Evolutionary conservation across 257 asterid species (phyloP).

Genomic region (Gentiana macrophylla): DNA sequence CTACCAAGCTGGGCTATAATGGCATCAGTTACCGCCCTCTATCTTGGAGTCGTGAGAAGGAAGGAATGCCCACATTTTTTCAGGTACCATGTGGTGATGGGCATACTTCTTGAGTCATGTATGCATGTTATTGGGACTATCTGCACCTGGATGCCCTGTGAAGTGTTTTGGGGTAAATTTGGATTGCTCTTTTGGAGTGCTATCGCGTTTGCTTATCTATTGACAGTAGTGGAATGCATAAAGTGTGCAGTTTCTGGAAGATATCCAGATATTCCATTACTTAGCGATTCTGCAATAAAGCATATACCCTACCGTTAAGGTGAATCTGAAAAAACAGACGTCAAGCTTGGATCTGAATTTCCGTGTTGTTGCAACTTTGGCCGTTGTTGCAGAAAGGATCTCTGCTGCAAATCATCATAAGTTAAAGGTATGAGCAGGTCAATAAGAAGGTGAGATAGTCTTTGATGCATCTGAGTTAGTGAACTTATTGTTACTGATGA

Average conservation of each 20-base stretch:
- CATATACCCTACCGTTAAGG: slow-evolving; percentile 70
- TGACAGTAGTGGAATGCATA: slow-evolving; percentile 74
- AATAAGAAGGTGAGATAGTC: too few relatives aligned
- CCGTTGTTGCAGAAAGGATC: too few relatives aligned
- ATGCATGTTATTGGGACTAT: slow-evolving; percentile 74
- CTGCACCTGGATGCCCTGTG: slow-evolving; percentile 80
- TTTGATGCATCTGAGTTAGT: too few relatives aligned
- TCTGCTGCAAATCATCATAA: too few relatives aligned
- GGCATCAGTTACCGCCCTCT: slow-evolving; percentile 75
- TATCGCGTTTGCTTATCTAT: slow-evolving; percentile 54
- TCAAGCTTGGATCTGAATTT: too few relatives aligned
- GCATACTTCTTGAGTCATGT: slow-evolving; percentile 82
- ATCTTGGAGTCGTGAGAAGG: slow-evolving; percentile 76
- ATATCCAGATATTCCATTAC: slow-evolving; percentile 82
- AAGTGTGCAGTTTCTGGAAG: slow-evolving; percentile 77
- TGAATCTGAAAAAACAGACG: too few relatives aligned
- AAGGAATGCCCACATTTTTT: slow-evolving; percentile 96
- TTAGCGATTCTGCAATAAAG: slow-evolving; percentile 83
- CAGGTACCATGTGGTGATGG: slow-evolving; percentile 81
- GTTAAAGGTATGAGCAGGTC: too few relatives aligned
- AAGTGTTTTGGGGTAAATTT: slow-evolving; percentile 68
- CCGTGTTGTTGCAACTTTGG: too few relatives aligned
- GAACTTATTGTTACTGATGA: too few relatives aligned
- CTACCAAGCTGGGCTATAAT: slow-evolving; percentile 78
- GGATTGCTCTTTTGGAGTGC: slow-evolving; percentile 89